phyloP scores from a whole-genome alignment of 2,329 filamentous ascomycete species.

The Colletotrichum tropicale region DNA sequence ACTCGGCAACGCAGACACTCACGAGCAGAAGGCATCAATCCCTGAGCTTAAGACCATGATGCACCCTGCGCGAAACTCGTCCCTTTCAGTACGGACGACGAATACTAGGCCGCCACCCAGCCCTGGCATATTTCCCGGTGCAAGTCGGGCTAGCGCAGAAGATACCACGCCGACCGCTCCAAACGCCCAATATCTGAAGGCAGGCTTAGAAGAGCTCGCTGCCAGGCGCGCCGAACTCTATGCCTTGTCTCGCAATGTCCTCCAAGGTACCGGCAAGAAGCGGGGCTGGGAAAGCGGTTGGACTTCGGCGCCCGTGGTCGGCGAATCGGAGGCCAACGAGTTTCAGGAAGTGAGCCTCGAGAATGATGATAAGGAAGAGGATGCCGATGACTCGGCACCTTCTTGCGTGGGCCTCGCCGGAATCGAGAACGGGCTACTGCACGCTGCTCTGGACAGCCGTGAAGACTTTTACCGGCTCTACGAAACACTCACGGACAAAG shows the following conservation, averaged over 20 bases:
- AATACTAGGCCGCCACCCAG: conserved; percentile 45
- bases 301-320: conserved; percentile 61
- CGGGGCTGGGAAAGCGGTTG: conserved; percentile 80
- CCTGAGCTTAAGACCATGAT: conserved; percentile 74
- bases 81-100: conserved; percentile 50
- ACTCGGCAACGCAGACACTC: conserved; percentile 46
- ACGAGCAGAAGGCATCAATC: conserved; percentile 67
- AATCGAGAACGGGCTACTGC: conserved; percentile 61
- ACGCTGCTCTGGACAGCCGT: conserved; percentile 63
- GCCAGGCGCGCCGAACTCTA: conserved; percentile 84
- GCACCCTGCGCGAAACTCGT: conserved; percentile 69
- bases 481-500: conserved; percentile 81
- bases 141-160: conserved; percentile 39
- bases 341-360: conserved; percentile 65
- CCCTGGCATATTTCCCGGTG: conserved; percentile 58
- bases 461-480: conserved; percentile 71
- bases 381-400: conserved; percentile 14
- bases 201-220: conserved; percentile 80
- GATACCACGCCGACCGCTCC: conserved; percentile 32
- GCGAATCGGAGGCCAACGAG: conserved; percentile 45
- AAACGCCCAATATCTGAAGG: conserved; percentile 57
- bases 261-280: conserved; percentile 75
- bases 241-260: conserved; percentile 76
- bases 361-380: conserved; percentile 34
- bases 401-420: conserved; percentile 34